These are phyloP conservation scores for Rhytidhysteron rufulum DNA, from an alignment of 2,329 filamentous ascomycete species.

Conservation along the genomic window DNA sequence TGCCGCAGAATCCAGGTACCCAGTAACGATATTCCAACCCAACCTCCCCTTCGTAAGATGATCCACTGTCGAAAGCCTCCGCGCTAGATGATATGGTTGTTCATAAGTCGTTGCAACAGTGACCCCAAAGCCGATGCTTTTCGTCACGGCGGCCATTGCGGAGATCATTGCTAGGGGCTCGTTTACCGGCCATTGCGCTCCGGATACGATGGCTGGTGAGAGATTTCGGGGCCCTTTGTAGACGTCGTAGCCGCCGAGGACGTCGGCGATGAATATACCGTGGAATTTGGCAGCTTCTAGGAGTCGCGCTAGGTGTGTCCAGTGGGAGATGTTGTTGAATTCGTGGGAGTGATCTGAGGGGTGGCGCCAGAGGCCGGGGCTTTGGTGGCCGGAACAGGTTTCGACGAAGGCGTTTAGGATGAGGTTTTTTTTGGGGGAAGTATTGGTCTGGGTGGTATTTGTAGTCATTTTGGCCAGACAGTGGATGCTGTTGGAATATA, in stretches of 20 bases:
- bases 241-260: conserved; percentile 62
- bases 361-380: conserved; percentile 60
- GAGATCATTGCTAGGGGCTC: conserved; percentile 58
- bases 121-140: conserved; percentile 60
- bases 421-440: conserved; percentile 29
- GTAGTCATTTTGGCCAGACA: conserved; percentile 3
- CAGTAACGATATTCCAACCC: conserved; percentile 65
- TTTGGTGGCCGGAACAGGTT: conserved; percentile 37
- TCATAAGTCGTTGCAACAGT: conserved; percentile 62
- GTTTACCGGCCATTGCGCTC: conserved; percentile 63
- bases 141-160: conserved; percentile 64
- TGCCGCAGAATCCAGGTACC: conserved; percentile 35
- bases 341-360: conserved; percentile 60
- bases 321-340: conserved; percentile 44
- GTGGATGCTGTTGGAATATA: no score
- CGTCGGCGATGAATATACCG: conserved; percentile 40
- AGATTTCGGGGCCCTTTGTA: conserved; percentile 54
- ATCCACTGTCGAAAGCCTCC: conserved; percentile 60
- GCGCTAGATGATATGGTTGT: conserved; percentile 59
- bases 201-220: conserved; percentile 54
- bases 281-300: conserved; percentile 38
- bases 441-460: conserved; percentile 3
- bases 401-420: conserved; percentile 44
- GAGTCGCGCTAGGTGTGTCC: conserved; percentile 35
- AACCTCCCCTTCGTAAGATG: conserved; percentile 60